These are phyloP conservation scores for Allomyces javanicus DNA, from an alignment of 192 early-diverging fungal genomes.

Conservation along the genomic window DNA sequence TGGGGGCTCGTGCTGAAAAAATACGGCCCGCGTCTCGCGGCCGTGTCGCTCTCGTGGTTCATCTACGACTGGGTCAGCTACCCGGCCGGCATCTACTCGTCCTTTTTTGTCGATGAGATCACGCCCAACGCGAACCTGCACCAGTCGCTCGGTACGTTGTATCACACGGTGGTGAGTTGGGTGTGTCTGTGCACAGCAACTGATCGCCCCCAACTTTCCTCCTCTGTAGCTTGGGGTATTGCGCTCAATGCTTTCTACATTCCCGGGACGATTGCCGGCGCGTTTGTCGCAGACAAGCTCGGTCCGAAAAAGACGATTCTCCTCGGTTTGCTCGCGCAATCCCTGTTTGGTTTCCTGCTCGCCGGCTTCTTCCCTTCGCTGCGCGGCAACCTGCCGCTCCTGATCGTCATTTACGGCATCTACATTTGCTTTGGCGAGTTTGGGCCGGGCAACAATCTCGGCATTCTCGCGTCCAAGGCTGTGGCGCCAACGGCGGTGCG, in stretches of 20 bases:
- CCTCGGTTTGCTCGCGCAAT: constrained; percentile 6
- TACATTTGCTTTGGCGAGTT: constrained; percentile 29
- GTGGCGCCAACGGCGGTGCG: constrained; percentile 21
- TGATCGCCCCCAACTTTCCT: too few species aligned
- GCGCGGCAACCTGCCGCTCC: constrained; percentile 5
- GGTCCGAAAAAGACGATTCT: constrained; percentile 4
- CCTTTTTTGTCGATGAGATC: constrained; percentile 6
- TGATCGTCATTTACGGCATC: constrained; percentile 32
- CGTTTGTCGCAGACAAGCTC: too few species aligned
- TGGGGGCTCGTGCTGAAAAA: constrained; percentile 3
- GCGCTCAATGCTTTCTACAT: too few species aligned
- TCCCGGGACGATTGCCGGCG: too few species aligned
- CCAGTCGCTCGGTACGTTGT: too few species aligned
- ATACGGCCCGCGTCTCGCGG: constrained; percentile 1
- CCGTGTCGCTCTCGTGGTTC: constrained; percentile 5
- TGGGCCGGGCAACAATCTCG: constrained; percentile 18
- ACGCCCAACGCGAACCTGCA: not conserved
- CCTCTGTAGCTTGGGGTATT: too few species aligned
- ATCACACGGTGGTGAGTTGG: too few species aligned
- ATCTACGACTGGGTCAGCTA: constrained; percentile 8
- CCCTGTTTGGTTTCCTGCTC: constrained; percentile 3
- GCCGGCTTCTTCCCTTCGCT: not conserved
- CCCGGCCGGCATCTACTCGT: constrained; percentile 7
- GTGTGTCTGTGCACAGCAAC: too few species aligned
- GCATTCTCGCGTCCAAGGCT: constrained; percentile 13